Conservation (phyloP, 2,329 filamentous ascomycete genomes). For the Fusarium poae region DNA sequence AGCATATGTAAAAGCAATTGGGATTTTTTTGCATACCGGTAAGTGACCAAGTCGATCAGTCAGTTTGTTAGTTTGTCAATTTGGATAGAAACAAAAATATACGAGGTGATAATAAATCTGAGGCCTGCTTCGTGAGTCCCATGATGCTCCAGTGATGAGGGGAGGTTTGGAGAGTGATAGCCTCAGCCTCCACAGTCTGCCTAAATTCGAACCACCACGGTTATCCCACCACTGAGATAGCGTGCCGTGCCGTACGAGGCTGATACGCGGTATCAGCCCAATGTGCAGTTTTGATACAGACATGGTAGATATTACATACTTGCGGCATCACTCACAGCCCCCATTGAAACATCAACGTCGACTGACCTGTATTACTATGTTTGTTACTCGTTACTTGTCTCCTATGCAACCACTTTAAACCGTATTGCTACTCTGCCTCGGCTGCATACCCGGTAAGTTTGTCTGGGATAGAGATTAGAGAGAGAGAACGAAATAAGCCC, state of each 20-base stretch:
- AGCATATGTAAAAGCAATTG: background rate
- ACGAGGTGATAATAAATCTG: conserved; percentile 12
- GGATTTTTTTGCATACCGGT: background rate
- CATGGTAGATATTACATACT: conserved; percentile 2
- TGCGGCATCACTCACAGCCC: conserved; percentile 7
- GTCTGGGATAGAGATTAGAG: background rate
- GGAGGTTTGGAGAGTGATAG: conserved; percentile 26
- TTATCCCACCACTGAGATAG: conserved; percentile 23
- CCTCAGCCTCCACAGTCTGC: conserved; percentile 43
- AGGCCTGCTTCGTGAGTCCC: conserved; percentile 14
- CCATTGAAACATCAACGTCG: conserved; percentile 8
- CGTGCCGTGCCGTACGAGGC: conserved; percentile 37
- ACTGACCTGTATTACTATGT: conserved; percentile 24
- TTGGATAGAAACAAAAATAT: conserved; percentile 10
- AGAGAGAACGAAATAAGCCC: conserved; percentile 15
- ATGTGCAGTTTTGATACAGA: conserved; percentile 4
- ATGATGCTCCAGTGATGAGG: conserved; percentile 27
- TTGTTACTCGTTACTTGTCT: background rate
- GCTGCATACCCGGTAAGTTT: background rate
- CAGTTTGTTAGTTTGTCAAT: background rate
- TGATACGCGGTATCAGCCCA: conserved; percentile 21
- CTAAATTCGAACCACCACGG: conserved; percentile 37
- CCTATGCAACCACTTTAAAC: conserved; percentile 40
- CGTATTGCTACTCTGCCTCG: conserved; percentile 3
- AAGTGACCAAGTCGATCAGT: background rate